A percentile compares a stretch with the other conserved stretches of the same genome.
Evolutionary conservation across 2,329 filamentous ascomycete species (phyloP).

Genomic region (Ceratocystis harringtonii): DNA sequence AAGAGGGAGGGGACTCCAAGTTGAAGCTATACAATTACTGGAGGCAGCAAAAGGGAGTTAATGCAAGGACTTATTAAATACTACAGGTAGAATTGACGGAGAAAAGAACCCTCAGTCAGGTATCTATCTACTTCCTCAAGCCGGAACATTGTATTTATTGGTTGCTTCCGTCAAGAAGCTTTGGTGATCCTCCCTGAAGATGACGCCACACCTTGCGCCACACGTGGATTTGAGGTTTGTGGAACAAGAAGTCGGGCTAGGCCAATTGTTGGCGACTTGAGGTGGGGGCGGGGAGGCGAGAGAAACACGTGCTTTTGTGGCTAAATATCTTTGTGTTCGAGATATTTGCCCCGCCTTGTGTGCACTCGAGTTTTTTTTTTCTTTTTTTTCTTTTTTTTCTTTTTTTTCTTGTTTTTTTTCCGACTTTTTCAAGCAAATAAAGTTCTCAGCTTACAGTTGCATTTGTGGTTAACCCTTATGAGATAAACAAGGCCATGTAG

Average conservation of each 20-base stretch:
- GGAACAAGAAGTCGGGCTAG: neutral
- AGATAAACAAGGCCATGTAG: neutral
- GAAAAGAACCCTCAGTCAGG: too few species aligned
- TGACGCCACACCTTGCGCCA: neutral
- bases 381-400: too few species aligned
- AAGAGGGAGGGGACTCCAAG: neutral
- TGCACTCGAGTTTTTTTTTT: neutral
- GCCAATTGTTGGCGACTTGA: neutral
- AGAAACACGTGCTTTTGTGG: slow-evolving; percentile 7
- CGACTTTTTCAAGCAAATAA: neutral
- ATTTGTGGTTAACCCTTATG: neutral
- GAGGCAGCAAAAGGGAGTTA: neutral
- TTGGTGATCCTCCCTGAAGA: neutral
- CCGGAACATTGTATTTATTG: neutral
- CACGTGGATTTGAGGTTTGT: neutral
- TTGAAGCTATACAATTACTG: neutral
- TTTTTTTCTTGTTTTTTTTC: too few species aligned
- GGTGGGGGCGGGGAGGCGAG: slow-evolving; percentile 2
- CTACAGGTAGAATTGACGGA: too few species aligned
- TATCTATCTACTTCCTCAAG: too few species aligned
- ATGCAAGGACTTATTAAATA: neutral
- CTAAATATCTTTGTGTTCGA: neutral
- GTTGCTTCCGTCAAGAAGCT: neutral
- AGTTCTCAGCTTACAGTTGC: neutral
- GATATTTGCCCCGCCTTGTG: slow-evolving; percentile 1